These are phyloP conservation scores for Taphrina pruni DNA, from an alignment of 1,139 yeast species.

Conservation along the genomic window DNA sequence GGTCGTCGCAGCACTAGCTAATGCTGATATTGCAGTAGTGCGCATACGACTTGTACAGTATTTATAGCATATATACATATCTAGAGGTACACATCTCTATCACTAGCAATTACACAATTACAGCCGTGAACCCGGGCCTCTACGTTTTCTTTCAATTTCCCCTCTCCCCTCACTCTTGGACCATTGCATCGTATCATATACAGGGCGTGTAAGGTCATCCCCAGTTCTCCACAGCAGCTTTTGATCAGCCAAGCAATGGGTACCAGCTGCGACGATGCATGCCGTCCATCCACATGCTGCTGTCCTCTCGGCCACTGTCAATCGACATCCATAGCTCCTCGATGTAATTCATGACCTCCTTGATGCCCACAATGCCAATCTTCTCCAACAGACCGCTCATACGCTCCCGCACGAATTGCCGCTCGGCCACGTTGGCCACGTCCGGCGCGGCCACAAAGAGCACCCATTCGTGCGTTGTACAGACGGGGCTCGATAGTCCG, in stretches of 20 bases:
- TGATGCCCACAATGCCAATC: conserved; percentile 37
- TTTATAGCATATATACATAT: no score
- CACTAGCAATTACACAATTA: no score
- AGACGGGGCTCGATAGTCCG: conserved; percentile 27
- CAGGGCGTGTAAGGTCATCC: background rate
- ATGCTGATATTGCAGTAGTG: no score
- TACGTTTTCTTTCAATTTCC: no score
- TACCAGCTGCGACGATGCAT: conserved; percentile 33
- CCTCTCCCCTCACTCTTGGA: no score
- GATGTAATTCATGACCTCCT: conserved; percentile 38
- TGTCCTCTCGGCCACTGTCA: conserved; percentile 11
- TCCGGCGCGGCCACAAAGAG: conserved; percentile 35
- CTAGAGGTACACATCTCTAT: no score
- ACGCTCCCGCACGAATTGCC: conserved; percentile 28
- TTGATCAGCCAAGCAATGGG: conserved; percentile 26
- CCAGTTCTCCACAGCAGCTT: no score
- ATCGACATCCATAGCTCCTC: conserved; percentile 26
- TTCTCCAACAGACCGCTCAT: conserved; percentile 38
- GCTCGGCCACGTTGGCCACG: conserved; percentile 15
- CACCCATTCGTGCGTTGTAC: conserved; percentile 41
- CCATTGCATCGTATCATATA: background rate
- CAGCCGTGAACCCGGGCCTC: no score
- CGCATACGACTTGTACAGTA: no score
- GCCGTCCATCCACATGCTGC: conserved; percentile 36
- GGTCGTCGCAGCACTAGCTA: no score